These are phyloP conservation scores for Mortierella sp. DNA, from an alignment of 371 early-diverging fungal species.

Conservation along the genomic window DNA sequence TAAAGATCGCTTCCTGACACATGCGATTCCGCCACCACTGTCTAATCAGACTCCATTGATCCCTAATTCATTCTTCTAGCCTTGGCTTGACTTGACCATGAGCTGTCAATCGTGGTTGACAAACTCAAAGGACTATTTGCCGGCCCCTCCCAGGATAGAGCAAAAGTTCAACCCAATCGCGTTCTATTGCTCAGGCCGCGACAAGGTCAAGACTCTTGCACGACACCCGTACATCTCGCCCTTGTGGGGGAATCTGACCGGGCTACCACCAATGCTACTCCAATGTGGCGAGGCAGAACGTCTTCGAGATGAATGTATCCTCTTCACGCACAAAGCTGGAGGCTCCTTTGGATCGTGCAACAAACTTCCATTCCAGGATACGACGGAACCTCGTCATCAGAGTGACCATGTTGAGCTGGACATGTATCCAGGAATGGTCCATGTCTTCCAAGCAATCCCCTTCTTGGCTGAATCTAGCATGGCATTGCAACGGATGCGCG, in stretches of 20 bases:
- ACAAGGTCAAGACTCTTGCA: conserved; percentile 27
- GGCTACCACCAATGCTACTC: conserved; percentile 56
- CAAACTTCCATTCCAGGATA: conserved; percentile 12
- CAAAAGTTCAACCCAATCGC: conserved; percentile 49
- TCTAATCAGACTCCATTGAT: background rate
- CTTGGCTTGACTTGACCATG: conserved; percentile 57
- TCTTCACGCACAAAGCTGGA: conserved; percentile 47
- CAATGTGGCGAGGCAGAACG: conserved; percentile 56
- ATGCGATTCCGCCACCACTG: too few relatives aligned
- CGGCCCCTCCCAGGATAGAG: conserved; percentile 23
- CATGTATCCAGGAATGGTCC: conserved; percentile 60
- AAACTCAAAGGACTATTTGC: conserved; percentile 54
- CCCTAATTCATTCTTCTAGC: conserved; percentile 19
- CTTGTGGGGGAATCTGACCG: conserved; percentile 54
- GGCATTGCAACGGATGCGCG: conserved; percentile 55
- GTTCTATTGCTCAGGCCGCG: conserved; percentile 32
- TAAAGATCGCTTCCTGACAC: too few relatives aligned
- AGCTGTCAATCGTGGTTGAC: conserved; percentile 46
- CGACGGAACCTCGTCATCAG: background rate
- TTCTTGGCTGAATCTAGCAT: conserved; percentile 57
- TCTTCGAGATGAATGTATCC: conserved; percentile 51
- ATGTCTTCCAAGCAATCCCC: conserved; percentile 68
- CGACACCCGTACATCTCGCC: conserved; percentile 55
- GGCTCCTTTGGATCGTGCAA: conserved; percentile 17
- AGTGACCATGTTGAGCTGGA: conserved; percentile 32